Evolutionary conservation across 2,329 filamentous ascomycete genomes (phyloP), one percentile per base, ranked within the genome.

Genomic region (Phyllosticta capitalensis): DNA sequence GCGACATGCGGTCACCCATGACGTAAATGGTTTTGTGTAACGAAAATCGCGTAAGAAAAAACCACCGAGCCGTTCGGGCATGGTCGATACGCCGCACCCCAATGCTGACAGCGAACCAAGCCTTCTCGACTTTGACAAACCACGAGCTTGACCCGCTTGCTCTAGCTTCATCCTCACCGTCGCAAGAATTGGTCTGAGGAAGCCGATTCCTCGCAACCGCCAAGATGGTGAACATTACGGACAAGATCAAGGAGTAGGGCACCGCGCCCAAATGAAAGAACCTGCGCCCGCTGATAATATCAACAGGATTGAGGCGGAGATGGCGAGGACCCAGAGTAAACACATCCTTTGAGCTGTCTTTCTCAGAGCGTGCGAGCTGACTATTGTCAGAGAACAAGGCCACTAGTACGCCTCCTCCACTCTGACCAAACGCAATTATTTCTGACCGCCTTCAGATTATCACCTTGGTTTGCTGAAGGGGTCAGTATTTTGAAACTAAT

Each of bases 181-280:
- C 38, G 38, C 38, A 5, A n/a, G 17, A 45, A 45, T 19, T 45
- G 57, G 45, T 28, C 24, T 22, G 58, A 55, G 58, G 58, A 51
- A 45, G 48, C 58, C 17, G 9, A 30, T 52, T 55, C 58, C 58
- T 52, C 58, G 19, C 50, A 5, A 50, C 62, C 58, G 71, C 56
- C 68, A 78, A 71, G 69, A 99, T 99, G 94, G 94, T 97, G 76
- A 97, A 97, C 80, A 99, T 99, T 66, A 97, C 94, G 65, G 95
- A 99, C 59, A 97, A 96, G 83, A 99, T 99, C 80, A 99, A 99
- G 82, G 94, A 97, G 92, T 96, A 77, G 70, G 86, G 60, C 64
- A 67, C 67, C 64, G 61, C 61, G 61, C 48, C 21, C 45, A 12
- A n/a, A 22, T 26, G 24, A 51, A 60, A 53, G 56, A 30, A 24